Conservation (phyloP, 2,329 filamentous ascomycete genomes). For the Plenodomus tracheiphilus region DNA sequence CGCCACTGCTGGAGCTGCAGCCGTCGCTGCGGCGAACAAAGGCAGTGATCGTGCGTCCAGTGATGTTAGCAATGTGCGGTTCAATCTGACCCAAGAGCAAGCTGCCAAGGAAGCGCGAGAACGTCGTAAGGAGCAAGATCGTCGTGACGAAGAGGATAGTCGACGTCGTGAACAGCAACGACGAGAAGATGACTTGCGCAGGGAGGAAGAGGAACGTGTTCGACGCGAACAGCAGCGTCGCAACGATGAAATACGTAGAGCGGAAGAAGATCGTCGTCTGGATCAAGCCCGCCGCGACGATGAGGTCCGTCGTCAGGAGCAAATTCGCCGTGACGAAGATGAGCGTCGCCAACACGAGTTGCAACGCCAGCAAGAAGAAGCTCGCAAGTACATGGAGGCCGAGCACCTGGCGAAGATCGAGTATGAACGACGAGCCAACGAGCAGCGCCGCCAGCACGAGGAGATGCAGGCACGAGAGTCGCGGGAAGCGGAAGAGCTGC, state of each 20-base stretch:
- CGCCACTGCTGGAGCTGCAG: slow-evolving; percentile 49
- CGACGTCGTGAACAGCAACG: slow-evolving; percentile 23
- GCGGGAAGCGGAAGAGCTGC: slow-evolving; percentile 32
- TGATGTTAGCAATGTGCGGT: slow-evolving; percentile 56
- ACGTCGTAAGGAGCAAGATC: slow-evolving; percentile 37
- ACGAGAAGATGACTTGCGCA: slow-evolving; percentile 27
- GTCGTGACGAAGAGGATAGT: slow-evolving; percentile 28
- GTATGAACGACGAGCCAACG: slow-evolving; percentile 27
- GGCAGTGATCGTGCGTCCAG: slow-evolving; percentile 24
- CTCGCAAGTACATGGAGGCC: slow-evolving; percentile 29
- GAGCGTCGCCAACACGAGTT: slow-evolving; percentile 23
- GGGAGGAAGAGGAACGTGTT: slow-evolving; percentile 30
- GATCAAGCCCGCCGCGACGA: slow-evolving; percentile 12
- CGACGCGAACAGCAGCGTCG: slow-evolving; percentile 24
- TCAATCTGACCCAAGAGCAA: slow-evolving; percentile 62
- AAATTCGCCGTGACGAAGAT: slow-evolving; percentile 1
- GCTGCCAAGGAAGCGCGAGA: slow-evolving; percentile 52
- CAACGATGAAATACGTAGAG: slow-evolving; percentile 21
- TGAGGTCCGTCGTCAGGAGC: slow-evolving; percentile 20
- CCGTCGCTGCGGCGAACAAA: slow-evolving; percentile 36
- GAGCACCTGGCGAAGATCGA: slow-evolving; percentile 34
- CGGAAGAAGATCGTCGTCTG: slow-evolving; percentile 15
- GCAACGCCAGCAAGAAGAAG: slow-evolving; percentile 35
- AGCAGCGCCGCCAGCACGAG: slow-evolving; percentile 30
- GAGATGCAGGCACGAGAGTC: slow-evolving; percentile 33